Evolutionary conservation across 306 rosid genomes (phyloP).

Genomic region (Ceratonia siliqua): DNA sequence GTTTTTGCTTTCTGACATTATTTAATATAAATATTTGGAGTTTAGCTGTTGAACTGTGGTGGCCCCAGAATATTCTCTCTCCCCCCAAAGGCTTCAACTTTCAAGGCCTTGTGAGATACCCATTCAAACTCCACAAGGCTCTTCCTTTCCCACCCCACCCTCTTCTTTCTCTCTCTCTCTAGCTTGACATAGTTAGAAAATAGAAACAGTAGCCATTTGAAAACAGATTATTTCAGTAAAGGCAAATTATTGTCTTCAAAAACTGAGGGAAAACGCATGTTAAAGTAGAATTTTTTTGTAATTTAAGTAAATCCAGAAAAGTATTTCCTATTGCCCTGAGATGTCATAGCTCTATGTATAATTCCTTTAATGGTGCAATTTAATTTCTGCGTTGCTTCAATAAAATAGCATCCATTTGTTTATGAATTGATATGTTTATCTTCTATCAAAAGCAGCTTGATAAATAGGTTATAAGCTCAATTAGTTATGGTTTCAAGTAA

Average conservation of each 20-base stretch:
- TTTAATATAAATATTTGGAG: slow-evolving; percentile 72
- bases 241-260: slow-evolving; percentile 83
- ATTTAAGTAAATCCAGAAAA: too few species aligned
- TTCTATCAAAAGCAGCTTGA: too few species aligned
- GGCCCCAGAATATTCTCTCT: slow-evolving; percentile 80
- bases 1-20: slow-evolving; percentile 62
- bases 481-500: too few species aligned
- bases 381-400: too few species aligned
- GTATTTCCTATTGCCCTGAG: too few species aligned
- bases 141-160: slow-evolving; percentile 24
- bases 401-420: too few species aligned
- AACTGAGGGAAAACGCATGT: too few species aligned
- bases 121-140: slow-evolving; percentile 37
- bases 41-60: slow-evolving; percentile 80
- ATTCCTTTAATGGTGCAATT: too few species aligned
- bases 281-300: too few species aligned
- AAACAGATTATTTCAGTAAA: slow-evolving; percentile 54
- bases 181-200: slow-evolving; percentile 30
- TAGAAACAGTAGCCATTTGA: slow-evolving; percentile 37
- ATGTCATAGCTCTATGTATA: too few species aligned
- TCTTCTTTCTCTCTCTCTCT: slow-evolving; percentile 38
- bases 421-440: too few species aligned
- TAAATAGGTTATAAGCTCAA: too few species aligned
- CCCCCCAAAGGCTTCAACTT: slow-evolving; percentile 69
- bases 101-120: slow-evolving; percentile 78